A percentile compares a stretch with the other conserved stretches of the same genome.
Evolutionary conservation across 305 asterid genomes (phyloP).

Genomic region (Rubia peregrina): DNA sequence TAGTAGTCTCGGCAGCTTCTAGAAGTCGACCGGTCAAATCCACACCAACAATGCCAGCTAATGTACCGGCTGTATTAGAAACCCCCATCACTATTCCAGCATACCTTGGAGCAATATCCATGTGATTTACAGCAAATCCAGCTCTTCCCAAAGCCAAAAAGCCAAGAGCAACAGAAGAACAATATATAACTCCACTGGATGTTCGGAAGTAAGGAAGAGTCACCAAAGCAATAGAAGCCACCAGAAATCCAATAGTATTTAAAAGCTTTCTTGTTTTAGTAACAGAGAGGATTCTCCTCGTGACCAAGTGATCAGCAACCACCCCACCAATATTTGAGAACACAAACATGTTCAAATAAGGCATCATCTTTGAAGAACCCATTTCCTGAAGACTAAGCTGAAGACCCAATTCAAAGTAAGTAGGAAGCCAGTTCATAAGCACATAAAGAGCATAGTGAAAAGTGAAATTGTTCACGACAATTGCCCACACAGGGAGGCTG

Average conservation of each 20-base stretch:
- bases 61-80: conserved; percentile 91
- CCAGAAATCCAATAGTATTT: conserved; percentile 70
- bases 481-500: conserved; percentile 86
- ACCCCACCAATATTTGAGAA: conserved; percentile 94
- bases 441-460: conserved; percentile 94
- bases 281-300: conserved; percentile 53
- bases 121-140: conserved; percentile 93
- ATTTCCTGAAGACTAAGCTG: conserved; percentile 82
- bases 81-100: conserved; percentile 98
- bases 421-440: conserved; percentile 98
- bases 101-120: conserved; percentile 95
- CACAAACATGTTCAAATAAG: conserved; percentile 84
- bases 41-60: conserved; percentile 94
- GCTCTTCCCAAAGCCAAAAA: conserved; percentile 97
- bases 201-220: conserved; percentile 77
- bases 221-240: conserved; percentile 70
- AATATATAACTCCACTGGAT: conserved; percentile 58
- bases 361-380: conserved; percentile 98
- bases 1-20: conserved; percentile 71
- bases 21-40: conserved; percentile 89
- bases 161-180: conserved; percentile 90
- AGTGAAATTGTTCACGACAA: conserved; percentile 78
- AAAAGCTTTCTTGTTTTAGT: conserved; percentile 74
- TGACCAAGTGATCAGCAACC: conserved; percentile 72
- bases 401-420: conserved; percentile 86